Evolutionary conservation across 2,329 filamentous ascomycete genomes (phyloP).

Genomic region (Diaporthe sp.): DNA sequence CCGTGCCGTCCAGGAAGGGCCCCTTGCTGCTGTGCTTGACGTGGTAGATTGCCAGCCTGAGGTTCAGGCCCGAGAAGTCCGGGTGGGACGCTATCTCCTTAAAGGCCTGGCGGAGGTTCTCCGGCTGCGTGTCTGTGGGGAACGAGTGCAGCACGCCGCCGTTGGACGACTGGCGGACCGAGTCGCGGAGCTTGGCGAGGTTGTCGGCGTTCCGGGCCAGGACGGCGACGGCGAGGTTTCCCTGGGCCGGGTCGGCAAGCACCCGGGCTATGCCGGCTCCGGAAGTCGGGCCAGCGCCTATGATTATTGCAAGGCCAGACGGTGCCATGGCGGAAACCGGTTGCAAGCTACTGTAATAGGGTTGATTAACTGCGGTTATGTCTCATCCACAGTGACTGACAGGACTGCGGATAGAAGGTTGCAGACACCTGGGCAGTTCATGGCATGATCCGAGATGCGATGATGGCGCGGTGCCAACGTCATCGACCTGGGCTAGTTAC

Average conservation of each 20-base stretch:
- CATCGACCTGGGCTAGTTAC: conserved; percentile 2
- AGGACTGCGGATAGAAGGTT: neutral
- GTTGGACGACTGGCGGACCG: conserved; percentile 51
- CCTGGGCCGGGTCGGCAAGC: conserved; percentile 59
- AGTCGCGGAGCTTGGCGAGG: conserved; percentile 53
- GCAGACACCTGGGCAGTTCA: neutral
- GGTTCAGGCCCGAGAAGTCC: conserved; percentile 60
- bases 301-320: conserved; percentile 59
- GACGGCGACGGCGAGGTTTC: conserved; percentile 65
- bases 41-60: conserved; percentile 64
- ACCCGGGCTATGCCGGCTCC: conserved; percentile 67
- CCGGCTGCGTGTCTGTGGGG: conserved; percentile 59
- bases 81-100: conserved; percentile 57
- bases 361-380: neutral
- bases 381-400: neutral
- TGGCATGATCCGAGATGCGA: conserved; percentile 10
- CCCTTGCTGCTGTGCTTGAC: conserved; percentile 66
- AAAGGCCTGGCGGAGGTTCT: conserved; percentile 59
- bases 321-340: conserved; percentile 51
- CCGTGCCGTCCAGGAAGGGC: conserved; percentile 64
- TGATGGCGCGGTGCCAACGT: conserved; percentile 17
- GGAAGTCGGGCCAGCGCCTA: conserved; percentile 61
- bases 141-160: conserved; percentile 61
- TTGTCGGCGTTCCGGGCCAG: conserved; percentile 60
- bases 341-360: neutral